phyloP scores from a whole-genome alignment of 305 asterid species.

The Euphrasia arctica region DNA sequence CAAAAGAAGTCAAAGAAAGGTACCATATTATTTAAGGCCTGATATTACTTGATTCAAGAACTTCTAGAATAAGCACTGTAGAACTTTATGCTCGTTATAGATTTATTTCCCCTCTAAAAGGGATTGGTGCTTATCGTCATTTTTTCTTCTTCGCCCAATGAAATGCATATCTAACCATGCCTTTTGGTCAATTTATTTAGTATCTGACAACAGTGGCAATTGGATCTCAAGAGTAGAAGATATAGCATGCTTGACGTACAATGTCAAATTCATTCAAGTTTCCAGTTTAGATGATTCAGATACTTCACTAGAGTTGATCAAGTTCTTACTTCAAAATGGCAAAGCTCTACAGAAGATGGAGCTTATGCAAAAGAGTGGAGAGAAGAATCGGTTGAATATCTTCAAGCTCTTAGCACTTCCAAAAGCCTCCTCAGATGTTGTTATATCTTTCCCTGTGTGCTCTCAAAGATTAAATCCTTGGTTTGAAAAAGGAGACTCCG shows the following conservation, averaged over 20 bases:
- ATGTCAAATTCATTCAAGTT: slow-evolving; percentile 24
- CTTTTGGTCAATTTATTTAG: not conserved
- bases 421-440: slow-evolving; percentile 27
- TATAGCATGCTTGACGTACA: slow-evolving; percentile 29
- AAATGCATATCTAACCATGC: not conserved
- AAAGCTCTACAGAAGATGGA: slow-evolving; percentile 28
- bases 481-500: slow-evolving; percentile 25
- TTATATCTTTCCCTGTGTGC: slow-evolving; percentile 9
- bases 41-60: slow-evolving; percentile 3
- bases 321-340: slow-evolving; percentile 26
- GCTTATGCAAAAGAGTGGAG: slow-evolving; percentile 7
- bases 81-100: not conserved
- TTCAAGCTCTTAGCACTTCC: slow-evolving; percentile 9
- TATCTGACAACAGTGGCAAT: not conserved
- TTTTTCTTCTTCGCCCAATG: not conserved
- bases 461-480: slow-evolving; percentile 19
- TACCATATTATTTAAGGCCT: not conserved
- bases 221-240: slow-evolving; percentile 24
- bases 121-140: not conserved
- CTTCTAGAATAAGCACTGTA: not conserved
- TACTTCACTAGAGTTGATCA: slow-evolving; percentile 23
- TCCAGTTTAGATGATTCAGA: slow-evolving; percentile 20
- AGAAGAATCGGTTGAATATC: slow-evolving; percentile 1
- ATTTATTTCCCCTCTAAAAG: not conserved
- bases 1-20: slow-evolving; percentile 13